Conservation (phyloP, 176 grass and related monocot genomes). For the Zoysia pacifica region DNA sequence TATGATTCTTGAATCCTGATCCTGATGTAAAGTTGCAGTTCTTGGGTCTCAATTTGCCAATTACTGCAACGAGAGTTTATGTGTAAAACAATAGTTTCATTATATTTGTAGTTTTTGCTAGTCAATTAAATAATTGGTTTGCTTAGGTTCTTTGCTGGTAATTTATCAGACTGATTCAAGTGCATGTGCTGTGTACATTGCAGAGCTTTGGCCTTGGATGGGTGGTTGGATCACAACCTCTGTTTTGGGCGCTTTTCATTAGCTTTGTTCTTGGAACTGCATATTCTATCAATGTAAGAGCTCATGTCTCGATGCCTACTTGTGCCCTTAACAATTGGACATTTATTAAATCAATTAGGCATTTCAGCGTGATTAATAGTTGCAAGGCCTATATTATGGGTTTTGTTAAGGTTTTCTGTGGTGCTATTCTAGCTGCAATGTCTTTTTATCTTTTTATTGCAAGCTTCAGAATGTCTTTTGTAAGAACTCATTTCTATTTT, state of each 20-base stretch:
- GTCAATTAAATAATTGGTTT: not conserved
- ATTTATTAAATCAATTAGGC: not conserved
- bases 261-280: conserved; percentile 97
- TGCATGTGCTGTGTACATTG: conserved; percentile 33
- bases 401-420: not conserved
- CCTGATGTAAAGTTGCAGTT: not conserved
- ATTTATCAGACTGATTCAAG: conserved; percentile 37
- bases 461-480: not conserved
- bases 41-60: not conserved
- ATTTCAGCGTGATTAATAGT: not conserved
- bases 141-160: conserved; percentile 1
- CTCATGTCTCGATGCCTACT: not conserved
- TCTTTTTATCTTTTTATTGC: not conserved
- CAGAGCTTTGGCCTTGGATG: conserved; percentile 92
- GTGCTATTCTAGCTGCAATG: conserved; percentile 2
- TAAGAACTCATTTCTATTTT: not conserved
- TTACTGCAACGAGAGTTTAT: not conserved
- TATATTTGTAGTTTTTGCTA: not conserved
- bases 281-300: conserved; percentile 92
- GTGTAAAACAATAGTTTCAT: not conserved
- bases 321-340: not conserved
- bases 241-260: conserved; percentile 90
- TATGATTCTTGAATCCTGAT: not conserved
- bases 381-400: not conserved
- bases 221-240: conserved; percentile 70